These are phyloP conservation scores for Balansia obtecta DNA, from an alignment of 2,329 filamentous ascomycete genomes.

Conservation along the genomic window DNA sequence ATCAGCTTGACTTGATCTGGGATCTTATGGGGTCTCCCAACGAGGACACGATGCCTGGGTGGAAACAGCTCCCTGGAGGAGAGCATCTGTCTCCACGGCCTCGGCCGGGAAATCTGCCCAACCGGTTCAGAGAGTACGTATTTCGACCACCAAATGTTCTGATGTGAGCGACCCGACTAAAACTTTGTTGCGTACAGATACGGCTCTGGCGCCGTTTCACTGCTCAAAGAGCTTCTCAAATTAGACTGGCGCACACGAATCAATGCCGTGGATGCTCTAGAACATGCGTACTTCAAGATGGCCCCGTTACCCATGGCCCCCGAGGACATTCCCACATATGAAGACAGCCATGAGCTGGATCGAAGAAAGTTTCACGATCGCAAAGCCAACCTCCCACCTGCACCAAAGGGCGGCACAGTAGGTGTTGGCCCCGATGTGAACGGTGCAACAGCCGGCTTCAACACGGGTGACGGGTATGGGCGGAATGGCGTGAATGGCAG, in stretches of 20 bases:
- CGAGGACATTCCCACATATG: conserved; percentile 78
- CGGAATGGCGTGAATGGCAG: conserved; percentile 36
- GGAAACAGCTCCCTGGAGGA: conserved; percentile 69
- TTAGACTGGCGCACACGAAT: conserved; percentile 82
- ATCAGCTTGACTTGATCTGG: conserved; percentile 91
- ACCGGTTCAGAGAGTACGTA: conserved; percentile 60
- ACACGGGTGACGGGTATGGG: conserved; percentile 37
- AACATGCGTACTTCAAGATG: conserved; percentile 83
- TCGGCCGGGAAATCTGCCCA: conserved; percentile 52
- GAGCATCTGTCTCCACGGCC: conserved; percentile 56
- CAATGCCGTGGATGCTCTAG: conserved; percentile 85
- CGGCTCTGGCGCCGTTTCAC: conserved; percentile 59
- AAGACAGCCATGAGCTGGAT: conserved; percentile 95
- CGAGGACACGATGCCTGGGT: conserved; percentile 87
- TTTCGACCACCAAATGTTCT: not conserved
- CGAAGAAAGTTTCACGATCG: conserved; percentile 80
- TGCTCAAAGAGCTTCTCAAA: conserved; percentile 71
- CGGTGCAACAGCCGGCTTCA: conserved; percentile 32
- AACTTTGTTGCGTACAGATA: conserved; percentile 28
- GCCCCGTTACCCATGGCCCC: conserved; percentile 68
- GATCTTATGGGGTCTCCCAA: conserved; percentile 82
- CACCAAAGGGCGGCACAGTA: conserved; percentile 82
- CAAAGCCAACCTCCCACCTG: conserved; percentile 73
- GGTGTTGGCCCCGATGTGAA: conserved; percentile 55
- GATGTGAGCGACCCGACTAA: not conserved